Conservation (phyloP, 2,329 filamentous ascomycete species). For the Didymella lethalis region DNA sequence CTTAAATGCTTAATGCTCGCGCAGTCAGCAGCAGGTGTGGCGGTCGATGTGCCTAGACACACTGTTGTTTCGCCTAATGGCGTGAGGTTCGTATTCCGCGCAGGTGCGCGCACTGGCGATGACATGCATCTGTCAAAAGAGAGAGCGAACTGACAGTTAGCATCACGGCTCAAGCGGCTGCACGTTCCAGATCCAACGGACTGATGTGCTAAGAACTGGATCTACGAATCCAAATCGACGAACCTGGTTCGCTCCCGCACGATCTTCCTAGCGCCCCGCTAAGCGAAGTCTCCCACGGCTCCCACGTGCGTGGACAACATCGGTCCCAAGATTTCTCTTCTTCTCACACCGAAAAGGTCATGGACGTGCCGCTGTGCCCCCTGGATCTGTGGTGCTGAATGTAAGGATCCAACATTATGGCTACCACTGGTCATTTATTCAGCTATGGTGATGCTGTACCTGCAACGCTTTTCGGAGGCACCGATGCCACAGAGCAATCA, state of each 20-base stretch:
- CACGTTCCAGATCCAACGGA: slow-evolving; percentile 8
- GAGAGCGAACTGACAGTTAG: slow-evolving; percentile 1
- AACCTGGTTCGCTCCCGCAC: slow-evolving; percentile 16
- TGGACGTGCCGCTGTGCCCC: background rate
- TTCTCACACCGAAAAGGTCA: slow-evolving; percentile 3
- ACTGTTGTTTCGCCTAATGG: background rate
- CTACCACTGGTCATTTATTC: background rate
- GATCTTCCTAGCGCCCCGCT: slow-evolving; percentile 14
- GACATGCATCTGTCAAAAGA: slow-evolving; percentile 17
- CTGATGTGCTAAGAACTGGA: slow-evolving; percentile 7
- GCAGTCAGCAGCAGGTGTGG: background rate
- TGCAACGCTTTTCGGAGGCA: background rate
- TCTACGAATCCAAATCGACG: slow-evolving; percentile 17
- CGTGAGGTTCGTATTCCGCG: background rate
- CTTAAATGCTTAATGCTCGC: background rate
- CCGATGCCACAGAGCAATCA: background rate
- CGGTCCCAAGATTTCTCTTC: slow-evolving; percentile 14
- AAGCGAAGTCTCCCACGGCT: slow-evolving; percentile 8
- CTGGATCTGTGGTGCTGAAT: background rate
- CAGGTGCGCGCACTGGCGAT: slow-evolving; percentile 1
- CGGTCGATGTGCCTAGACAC: background rate
- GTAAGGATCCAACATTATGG: background rate
- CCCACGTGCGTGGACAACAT: background rate
- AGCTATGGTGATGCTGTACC: background rate
- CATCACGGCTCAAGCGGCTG: slow-evolving; percentile 4